These are phyloP conservation scores for Flaveria bidentis DNA, from an alignment of 129 eudicot genomes.

Conservation along the genomic window DNA sequence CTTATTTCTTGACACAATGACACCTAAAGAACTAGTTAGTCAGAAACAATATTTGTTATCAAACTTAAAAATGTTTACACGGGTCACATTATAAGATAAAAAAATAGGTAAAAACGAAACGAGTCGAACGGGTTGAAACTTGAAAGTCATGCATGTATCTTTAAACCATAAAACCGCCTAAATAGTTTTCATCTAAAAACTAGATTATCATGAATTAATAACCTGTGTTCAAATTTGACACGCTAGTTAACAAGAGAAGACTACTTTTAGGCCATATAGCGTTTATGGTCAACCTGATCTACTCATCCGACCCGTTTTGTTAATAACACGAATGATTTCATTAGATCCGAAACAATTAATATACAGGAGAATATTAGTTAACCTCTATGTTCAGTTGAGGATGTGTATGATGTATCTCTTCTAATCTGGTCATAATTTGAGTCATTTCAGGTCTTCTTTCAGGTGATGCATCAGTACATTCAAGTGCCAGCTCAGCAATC, in stretches of 20 bases:
- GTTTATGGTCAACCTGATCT: no score
- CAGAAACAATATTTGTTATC: neutral
- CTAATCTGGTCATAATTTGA: conserved; percentile 51
- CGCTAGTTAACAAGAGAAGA: no score
- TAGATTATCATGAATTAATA: no score
- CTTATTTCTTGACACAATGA: neutral
- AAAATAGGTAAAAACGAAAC: neutral
- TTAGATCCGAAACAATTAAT: no score
- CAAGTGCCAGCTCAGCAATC: conserved; percentile 63
- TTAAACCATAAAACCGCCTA: neutral
- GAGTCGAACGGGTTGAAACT: neutral
- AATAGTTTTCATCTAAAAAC: neutral
- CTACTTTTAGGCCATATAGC: no score
- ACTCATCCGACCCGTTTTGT: no score
- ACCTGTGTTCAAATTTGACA: no score
- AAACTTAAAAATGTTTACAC: neutral
- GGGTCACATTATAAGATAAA: neutral
- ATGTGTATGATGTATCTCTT: conserved; percentile 32
- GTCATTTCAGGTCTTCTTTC: conserved; percentile 56
- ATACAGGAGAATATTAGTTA: neutral
- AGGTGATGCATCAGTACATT: conserved; percentile 54
- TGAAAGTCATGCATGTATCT: neutral
- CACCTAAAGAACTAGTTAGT: neutral
- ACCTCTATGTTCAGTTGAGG: conserved; percentile 17
- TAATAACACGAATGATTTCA: no score